A percentile compares a stretch with the other conserved stretches of the same genome.
These are phyloP conservation scores for Tolypocladium ophioglossoides DNA, from an alignment of 2,329 filamentous ascomycete species.

Conservation along the genomic window DNA sequence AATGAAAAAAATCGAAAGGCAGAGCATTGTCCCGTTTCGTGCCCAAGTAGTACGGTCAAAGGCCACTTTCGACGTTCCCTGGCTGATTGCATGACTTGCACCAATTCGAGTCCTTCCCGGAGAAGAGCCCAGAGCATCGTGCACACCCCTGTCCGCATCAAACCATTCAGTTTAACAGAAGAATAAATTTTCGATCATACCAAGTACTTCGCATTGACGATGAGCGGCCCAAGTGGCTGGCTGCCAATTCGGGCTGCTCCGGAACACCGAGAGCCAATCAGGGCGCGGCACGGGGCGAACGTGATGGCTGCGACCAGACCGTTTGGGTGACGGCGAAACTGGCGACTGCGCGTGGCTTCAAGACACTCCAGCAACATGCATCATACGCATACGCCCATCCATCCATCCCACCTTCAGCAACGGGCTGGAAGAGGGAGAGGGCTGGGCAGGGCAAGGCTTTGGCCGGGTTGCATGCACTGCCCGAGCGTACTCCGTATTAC, in stretches of 20 bases:
- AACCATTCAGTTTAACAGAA: background rate
- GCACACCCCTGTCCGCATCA: background rate
- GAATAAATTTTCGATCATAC: background rate
- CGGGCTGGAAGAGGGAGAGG: background rate
- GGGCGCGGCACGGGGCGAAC: conserved; percentile 4
- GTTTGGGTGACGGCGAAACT: background rate
- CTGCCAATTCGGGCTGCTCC: background rate
- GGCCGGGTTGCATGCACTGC: background rate
- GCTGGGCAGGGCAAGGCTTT: background rate
- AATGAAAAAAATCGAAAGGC: background rate
- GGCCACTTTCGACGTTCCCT: background rate
- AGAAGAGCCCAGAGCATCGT: background rate
- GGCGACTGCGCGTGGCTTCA: background rate
- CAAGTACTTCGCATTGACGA: too few species aligned
- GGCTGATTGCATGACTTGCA: background rate
- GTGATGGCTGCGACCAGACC: conserved; percentile 8
- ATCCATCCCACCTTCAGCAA: background rate
- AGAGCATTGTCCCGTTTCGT: background rate
- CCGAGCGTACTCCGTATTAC: background rate
- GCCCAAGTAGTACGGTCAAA: background rate
- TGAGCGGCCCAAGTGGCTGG: background rate
- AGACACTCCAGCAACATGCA: background rate
- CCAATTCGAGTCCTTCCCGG: too few species aligned
- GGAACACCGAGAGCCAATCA: conserved; percentile 8
- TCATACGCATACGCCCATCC: background rate